These are phyloP conservation scores for Chenopodium album DNA, from an alignment of 148 eudicot genomes.

Conservation along the genomic window DNA sequence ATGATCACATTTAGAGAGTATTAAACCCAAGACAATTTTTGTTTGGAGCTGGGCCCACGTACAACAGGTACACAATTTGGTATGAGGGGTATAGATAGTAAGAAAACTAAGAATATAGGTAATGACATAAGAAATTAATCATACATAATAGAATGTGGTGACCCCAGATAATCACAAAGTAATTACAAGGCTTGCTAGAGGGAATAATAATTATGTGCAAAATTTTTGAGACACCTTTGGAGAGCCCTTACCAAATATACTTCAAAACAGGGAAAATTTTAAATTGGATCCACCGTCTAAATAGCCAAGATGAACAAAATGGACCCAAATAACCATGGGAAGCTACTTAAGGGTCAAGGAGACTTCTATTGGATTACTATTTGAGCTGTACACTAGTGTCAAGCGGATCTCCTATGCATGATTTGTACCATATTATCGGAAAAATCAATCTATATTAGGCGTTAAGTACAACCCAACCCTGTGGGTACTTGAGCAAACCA, in stretches of 20 bases:
- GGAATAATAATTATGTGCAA: not conserved
- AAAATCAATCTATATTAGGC: no score
- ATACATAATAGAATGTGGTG: not conserved
- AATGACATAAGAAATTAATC: not conserved
- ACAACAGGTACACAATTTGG: not conserved
- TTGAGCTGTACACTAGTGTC: no score
- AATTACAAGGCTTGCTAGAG: not conserved
- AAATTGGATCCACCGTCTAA: not conserved
- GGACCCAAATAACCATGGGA: not conserved
- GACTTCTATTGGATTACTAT: no score
- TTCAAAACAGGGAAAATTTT: no score
- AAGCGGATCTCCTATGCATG: no score
- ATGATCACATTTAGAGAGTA: not conserved
- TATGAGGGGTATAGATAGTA: not conserved
- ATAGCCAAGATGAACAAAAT: not conserved
- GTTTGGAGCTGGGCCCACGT: not conserved
- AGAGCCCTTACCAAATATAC: not conserved
- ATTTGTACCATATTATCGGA: no score
- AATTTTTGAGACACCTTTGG: not conserved
- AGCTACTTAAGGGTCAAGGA: not conserved
- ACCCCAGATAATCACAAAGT: not conserved
- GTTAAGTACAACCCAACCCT: no score
- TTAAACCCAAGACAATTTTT: not conserved
- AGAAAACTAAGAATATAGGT: not conserved
- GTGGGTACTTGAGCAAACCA: not conserved